Percentiles rank a stretch among this genome's conserved stretches.
phyloP scores from a whole-genome alignment of 1,284 basidiomycete species.

The Cutaneotrichosporon dermatis region DNA sequence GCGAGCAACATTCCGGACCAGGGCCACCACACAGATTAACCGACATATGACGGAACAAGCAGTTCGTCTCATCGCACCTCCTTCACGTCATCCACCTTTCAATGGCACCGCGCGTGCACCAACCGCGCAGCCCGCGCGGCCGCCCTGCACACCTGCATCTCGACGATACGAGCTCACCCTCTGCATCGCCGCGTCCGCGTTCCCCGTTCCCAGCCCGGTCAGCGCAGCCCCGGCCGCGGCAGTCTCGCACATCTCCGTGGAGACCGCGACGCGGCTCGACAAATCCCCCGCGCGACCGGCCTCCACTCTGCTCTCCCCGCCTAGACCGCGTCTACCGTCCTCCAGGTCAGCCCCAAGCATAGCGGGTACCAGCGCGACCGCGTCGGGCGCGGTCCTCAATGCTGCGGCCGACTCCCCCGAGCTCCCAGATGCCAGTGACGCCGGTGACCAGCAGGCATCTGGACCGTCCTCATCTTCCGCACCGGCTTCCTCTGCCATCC shows the following conservation, averaged over 20 bases:
- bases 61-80: background rate
- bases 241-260: background rate
- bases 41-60: no score
- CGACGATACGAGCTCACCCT: background rate
- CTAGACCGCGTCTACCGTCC: background rate
- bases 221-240: background rate
- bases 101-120: slow-evolving; percentile 1
- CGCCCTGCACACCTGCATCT: background rate
- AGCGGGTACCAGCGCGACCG: background rate
- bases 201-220: background rate
- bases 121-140: slow-evolving; percentile 1
- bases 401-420: background rate
- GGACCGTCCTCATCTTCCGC: background rate
- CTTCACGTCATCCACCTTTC: background rate
- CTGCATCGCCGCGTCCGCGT: background rate
- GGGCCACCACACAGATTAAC: no score
- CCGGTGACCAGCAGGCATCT: no score
- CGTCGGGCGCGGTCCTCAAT: no score
- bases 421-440: background rate
- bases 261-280: background rate
- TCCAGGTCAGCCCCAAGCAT: background rate
- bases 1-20: no score
- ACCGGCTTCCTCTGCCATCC: no score
- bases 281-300: background rate
- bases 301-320: background rate